Evolutionary conservation across 345 rosid genomes (phyloP), one percentile per base, ranked within the genome.

Genomic region (Eutrema japonicum): DNA sequence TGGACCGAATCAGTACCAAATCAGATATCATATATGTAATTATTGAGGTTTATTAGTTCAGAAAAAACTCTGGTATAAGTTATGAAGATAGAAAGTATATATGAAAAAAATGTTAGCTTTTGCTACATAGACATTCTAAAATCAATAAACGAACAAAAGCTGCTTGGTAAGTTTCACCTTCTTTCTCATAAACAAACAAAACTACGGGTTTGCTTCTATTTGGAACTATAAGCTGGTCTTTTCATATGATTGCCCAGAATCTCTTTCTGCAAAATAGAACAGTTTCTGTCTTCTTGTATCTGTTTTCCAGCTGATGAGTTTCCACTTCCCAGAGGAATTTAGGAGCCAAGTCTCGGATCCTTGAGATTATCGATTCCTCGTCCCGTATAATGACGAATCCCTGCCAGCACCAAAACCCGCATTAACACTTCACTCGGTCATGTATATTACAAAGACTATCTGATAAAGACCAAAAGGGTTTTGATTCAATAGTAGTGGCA

Each of bases 311-410:
- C 63, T 65, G n/a, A 68, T 87, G 85, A 32, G 85, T 78, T 70
- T 85, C 71, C 12, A 87, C 84, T n/a, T 92, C 93, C 99, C 99
- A 92, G 35, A 92, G 69, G 74, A 82, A 87, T 56, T 88, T 95
- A 6, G 96, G 85, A 46, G 89, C 91, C 16, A 92, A 56, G 41
- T 85, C 86, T 71, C 11, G 84, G 73, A 90, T 78, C 84, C 85
- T 87, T 61, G 79, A 80, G 48, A 78, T 73, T 8, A 85, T 55
- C 1, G 81, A 72, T 68, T 92, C 87, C 64, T 89, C 89, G 51
- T 92, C 98, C 77, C 97, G 86, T 71, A 92, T 89, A 64, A 95
- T 82, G 58, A 85, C 64, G 29, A 82, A 89, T 37, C 97, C 99
- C 99, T 92, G 89, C 86, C 74, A 18, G 30, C 49, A 8, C 46